phyloP scores from a whole-genome alignment of 2,329 filamentous ascomycete species.

The Dactylellina drechsleri region DNA sequence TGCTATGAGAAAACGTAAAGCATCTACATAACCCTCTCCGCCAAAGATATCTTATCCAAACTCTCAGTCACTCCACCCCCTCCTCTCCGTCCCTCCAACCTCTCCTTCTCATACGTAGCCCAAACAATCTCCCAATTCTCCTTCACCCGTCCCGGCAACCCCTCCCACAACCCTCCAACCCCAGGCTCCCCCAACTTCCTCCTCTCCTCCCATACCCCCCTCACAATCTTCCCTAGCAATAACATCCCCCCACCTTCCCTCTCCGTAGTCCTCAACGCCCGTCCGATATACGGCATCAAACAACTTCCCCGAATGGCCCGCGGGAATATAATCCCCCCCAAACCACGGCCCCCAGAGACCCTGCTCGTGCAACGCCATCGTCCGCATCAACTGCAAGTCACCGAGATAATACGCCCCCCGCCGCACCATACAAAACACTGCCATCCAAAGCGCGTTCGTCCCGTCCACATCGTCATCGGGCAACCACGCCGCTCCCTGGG shows the following conservation, averaged over 20 bases:
- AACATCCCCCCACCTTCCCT: conserved; percentile 56
- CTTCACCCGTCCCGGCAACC: conserved; percentile 32
- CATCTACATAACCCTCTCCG: conserved; percentile 39
- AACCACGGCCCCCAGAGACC: conserved; percentile 53
- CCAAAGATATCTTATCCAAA: conserved; percentile 49
- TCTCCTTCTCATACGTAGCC: conserved; percentile 47
- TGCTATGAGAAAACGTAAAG: not conserved
- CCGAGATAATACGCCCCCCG: conserved; percentile 57
- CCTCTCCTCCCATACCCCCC: conserved; percentile 68
- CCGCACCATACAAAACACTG: conserved; percentile 56
- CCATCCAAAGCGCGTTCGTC: conserved; percentile 56
- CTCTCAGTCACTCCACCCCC: conserved; percentile 37
- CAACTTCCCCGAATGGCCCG: conserved; percentile 54
- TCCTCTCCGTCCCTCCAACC: conserved; percentile 33
- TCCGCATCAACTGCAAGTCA: conserved; percentile 56
- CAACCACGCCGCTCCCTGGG: conserved; percentile 56
- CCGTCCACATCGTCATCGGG: conserved; percentile 56
- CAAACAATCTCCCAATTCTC: conserved; percentile 37
- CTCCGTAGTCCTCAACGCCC: conserved; percentile 58
- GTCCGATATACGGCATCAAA: conserved; percentile 61
- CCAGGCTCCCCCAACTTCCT: conserved; percentile 67
- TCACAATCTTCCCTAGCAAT: conserved; percentile 60
- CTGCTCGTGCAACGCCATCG: conserved; percentile 55
- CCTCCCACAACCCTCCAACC: conserved; percentile 38
- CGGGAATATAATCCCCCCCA: conserved; percentile 42